Conservation (phyloP, 768 basidiomycete species). For the Collybia sordida region DNA sequence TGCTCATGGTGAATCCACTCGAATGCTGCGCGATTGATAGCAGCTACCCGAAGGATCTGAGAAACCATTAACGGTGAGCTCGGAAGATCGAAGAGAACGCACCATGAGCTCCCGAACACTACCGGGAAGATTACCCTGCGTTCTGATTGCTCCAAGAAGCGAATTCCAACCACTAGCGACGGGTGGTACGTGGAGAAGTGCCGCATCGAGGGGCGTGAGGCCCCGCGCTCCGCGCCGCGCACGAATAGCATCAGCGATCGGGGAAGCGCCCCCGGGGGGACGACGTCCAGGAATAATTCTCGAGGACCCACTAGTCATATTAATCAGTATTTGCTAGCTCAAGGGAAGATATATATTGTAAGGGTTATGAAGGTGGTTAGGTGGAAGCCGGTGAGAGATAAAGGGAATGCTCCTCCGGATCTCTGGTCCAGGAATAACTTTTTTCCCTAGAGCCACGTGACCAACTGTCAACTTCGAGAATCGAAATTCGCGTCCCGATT, state of each 20-base stretch:
- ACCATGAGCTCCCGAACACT: conserved; percentile 55
- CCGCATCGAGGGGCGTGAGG: conserved; percentile 48
- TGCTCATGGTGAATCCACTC: conserved; percentile 61
- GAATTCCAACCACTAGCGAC: conserved; percentile 52
- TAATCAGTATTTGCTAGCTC: conserved; percentile 8
- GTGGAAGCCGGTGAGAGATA: too few relatives aligned
- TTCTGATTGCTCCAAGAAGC: conserved; percentile 48
- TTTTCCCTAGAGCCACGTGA: too few relatives aligned
- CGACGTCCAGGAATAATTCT: conserved; percentile 43
- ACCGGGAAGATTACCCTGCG: conserved; percentile 43
- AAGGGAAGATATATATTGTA: neutral
- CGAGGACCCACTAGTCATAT: conserved; percentile 18
- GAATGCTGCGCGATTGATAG: conserved; percentile 47
- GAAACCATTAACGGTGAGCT: neutral
- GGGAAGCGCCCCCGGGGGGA: conserved; percentile 40
- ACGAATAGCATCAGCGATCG: conserved; percentile 48
- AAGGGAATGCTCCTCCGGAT: too few relatives aligned
- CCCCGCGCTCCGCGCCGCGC: conserved; percentile 47
- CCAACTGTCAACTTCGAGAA: too few relatives aligned
- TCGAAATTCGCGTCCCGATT: too few relatives aligned
- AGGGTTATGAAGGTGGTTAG: neutral
- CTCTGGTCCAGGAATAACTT: too few relatives aligned
- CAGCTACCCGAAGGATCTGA: conserved; percentile 52
- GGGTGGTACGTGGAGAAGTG: conserved; percentile 46
- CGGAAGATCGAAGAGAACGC: conserved; percentile 7